A percentile compares a stretch with the other conserved stretches of the same genome.
phyloP scores from a whole-genome alignment of 2,329 filamentous ascomycete genomes.

The Reticulascus tulasneorum region DNA sequence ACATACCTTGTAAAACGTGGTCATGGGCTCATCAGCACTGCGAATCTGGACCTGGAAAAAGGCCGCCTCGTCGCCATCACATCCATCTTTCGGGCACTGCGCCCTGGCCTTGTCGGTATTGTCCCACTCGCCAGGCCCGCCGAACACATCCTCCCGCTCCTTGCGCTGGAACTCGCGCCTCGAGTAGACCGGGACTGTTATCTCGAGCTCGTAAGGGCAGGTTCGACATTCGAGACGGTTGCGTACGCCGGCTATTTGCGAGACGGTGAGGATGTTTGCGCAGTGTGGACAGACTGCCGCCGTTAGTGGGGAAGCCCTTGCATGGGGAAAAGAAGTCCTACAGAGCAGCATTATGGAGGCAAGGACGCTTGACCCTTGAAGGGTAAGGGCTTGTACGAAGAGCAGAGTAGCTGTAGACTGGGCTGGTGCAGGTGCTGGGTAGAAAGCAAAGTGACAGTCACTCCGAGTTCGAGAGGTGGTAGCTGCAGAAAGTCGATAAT shows the following conservation, averaged over 20 bases:
- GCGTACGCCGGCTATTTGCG: conserved; percentile 48
- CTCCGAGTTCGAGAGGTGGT: too few species aligned
- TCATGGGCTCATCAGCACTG: conserved; percentile 98
- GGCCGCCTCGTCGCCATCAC: conserved; percentile 79
- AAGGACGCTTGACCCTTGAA: background rate
- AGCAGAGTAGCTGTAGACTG: too few species aligned
- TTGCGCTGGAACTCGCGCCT: conserved; percentile 84
- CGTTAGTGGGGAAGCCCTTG: conserved; percentile 7
- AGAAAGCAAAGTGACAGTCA: background rate
- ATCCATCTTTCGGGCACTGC: conserved; percentile 78
- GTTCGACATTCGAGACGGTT: conserved; percentile 95
- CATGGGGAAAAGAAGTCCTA: conserved; percentile 28
- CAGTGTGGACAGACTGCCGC: conserved; percentile 73
- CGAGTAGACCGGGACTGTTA: conserved; percentile 73
- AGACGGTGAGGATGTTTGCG: conserved; percentile 78
- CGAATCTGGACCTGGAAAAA: conserved; percentile 98
- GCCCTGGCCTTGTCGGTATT: conserved; percentile 82
- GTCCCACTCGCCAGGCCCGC: conserved; percentile 82
- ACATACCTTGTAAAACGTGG: conserved; percentile 81
- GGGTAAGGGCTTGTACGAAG: conserved; percentile 1
- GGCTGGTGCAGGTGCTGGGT: background rate
- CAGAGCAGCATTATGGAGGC: conserved; percentile 59
- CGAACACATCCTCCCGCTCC: conserved; percentile 85
- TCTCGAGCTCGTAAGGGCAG: conserved; percentile 86
- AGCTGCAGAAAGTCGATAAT: too few species aligned